Base-by-base conservation (phyloP, 257 asterid species). In the Pogostemon cablin region DNA sequence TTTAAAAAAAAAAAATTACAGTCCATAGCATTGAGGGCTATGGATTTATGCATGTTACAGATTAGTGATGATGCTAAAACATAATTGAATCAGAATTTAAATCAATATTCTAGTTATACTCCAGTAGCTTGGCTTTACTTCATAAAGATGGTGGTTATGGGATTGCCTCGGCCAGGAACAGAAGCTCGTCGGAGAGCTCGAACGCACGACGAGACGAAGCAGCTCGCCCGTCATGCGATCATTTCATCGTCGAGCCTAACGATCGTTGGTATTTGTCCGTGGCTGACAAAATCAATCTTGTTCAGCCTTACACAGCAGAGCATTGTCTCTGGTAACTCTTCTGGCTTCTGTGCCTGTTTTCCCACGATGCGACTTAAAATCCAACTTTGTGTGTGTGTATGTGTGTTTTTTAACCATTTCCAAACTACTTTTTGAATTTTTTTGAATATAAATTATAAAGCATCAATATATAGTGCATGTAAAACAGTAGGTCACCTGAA, bases 261-360 rank as follows among this genome's bases (percentile, higher is more conserved):
- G 10, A 88, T 78, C 0, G 85, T 81, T 35, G 93, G 88, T 75
- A 86, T 86, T 72, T 86, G 90, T 20, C 96, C 96, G 17, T 55
- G 83, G 81, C 86, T 84, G 56, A 81, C 86, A 65, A 88, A 88
- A 79, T 88, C 93, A 25, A 88, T 85, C 84, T 86, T 86, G 87
- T 85, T 88, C 78, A 88, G n/a, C 53, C 96, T 80, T 78, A 75
- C 72, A 58, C 93, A 86, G 68, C 93, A 80, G 9, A 88, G 76
- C 11, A 88, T 80, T 70, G 79, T 80, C 80, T 88, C 96, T 3
- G 96, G 96, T 35, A 88, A 69, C 52, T 88, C 93, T 68, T 88
- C 96, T 2, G 85, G 80, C 75, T 88, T 88, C 67, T 86, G 93
- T 46, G 96, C 96, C 93, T 88, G 84, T 61, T 77, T 58, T 52